Evolutionary conservation across 2,329 filamentous ascomycete species (phyloP).

Genomic region (Penicillium verrucosum): DNA sequence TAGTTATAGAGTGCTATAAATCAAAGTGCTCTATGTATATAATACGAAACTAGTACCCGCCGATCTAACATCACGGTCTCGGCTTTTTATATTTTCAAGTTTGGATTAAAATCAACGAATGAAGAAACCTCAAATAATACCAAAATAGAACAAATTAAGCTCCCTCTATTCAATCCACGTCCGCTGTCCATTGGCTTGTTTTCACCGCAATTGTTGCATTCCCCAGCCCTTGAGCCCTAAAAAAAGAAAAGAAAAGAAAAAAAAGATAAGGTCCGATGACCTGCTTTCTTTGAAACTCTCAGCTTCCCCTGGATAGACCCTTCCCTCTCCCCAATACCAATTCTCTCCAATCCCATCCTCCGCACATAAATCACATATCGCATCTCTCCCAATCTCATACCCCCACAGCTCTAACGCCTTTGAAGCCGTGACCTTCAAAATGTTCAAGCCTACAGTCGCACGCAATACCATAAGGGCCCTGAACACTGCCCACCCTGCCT

Average conservation of each 20-base stretch:
- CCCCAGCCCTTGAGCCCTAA: neutral
- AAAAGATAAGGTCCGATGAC: neutral
- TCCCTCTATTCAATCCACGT: neutral
- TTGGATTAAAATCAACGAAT: neutral
- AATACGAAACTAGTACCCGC: neutral
- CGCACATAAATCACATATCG: neutral
- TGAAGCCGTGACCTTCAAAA: constrained; percentile 8
- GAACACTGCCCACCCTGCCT: constrained; percentile 3
- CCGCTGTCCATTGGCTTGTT: neutral
- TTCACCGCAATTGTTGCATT: constrained; percentile 14
- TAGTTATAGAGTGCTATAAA: neutral
- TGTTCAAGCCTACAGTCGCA: constrained; percentile 30
- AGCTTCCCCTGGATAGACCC: neutral
- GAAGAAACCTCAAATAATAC: neutral
- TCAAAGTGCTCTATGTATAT: neutral
- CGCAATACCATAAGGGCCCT: constrained; percentile 28
- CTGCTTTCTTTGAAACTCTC: neutral
- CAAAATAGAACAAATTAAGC: neutral
- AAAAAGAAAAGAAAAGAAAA: neutral
- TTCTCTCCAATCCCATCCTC: no score
- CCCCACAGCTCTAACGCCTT: neutral
- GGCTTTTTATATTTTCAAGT: neutral
- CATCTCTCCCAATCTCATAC: neutral
- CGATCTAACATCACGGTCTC: neutral
- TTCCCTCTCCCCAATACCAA: neutral